A percentile compares a stretch with the other conserved stretches of the same genome.
phyloP scores from a whole-genome alignment of 345 rosid species.

The Eutrema heterophyllum region DNA sequence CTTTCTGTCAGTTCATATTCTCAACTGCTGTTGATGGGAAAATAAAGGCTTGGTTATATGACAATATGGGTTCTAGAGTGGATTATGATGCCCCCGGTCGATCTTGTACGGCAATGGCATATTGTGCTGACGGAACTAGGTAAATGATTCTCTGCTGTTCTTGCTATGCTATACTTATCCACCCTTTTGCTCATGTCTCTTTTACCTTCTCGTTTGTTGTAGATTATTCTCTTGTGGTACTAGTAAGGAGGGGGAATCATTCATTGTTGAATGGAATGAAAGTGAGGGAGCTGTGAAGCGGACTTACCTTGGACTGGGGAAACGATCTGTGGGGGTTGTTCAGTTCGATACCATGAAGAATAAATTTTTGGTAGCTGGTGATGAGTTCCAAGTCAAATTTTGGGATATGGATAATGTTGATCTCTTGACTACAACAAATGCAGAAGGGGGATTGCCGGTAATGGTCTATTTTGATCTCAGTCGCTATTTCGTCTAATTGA shows the following conservation, averaged over 20 bases:
- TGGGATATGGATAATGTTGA: conserved; percentile 76
- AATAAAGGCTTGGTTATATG: conserved; percentile 86
- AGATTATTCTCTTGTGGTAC: conserved; percentile 78
- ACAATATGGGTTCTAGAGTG: conserved; percentile 67
- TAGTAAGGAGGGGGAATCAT: conserved; percentile 60
- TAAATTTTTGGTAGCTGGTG: conserved; percentile 65
- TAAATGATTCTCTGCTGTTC: conserved; percentile 7
- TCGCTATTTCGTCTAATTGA: neutral
- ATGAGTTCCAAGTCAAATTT: conserved; percentile 62
- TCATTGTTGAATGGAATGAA: conserved; percentile 72
- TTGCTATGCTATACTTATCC: neutral
- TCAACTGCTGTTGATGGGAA: conserved; percentile 58
- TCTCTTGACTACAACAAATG: conserved; percentile 46
- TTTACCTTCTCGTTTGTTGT: neutral
- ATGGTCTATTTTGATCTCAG: conserved; percentile 2
- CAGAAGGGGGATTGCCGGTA: conserved; percentile 67
- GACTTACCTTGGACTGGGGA: conserved; percentile 55
- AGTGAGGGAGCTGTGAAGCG: conserved; percentile 70
- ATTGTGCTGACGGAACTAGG: conserved; percentile 75
- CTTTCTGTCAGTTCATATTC: conserved; percentile 44
- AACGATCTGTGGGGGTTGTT: conserved; percentile 58
- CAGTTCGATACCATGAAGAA: conserved; percentile 71
- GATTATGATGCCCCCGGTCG: conserved; percentile 85
- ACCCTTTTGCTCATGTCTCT: conserved; percentile 13
- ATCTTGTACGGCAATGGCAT: conserved; percentile 71